Evolutionary conservation across 345 rosid genomes (phyloP).

Genomic region (Iberis pinnata): DNA sequence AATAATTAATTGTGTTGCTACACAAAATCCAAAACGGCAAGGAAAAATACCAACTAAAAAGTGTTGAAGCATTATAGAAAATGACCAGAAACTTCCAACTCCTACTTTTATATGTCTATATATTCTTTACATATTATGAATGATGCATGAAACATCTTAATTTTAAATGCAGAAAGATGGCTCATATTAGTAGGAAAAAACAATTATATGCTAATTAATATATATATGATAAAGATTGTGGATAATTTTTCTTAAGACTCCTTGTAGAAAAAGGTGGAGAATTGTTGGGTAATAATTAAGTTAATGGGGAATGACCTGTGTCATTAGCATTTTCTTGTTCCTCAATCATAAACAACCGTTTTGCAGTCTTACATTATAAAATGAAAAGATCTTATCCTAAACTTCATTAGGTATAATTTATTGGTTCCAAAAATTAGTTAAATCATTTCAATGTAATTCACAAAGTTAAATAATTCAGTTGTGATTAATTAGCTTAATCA

Average conservation of each 20-base stretch:
- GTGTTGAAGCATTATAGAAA: slow-evolving; percentile 4
- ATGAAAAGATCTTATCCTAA: slow-evolving; percentile 21
- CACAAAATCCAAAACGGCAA: slow-evolving; percentile 17
- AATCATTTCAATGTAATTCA: slow-evolving; percentile 6
- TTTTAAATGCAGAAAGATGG: slow-evolving; percentile 16
- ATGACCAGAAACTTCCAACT: neutral
- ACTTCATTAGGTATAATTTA: neutral
- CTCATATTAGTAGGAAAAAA: neutral
- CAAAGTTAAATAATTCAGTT: neutral
- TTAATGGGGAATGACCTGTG: slow-evolving; percentile 31
- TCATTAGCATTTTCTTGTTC: slow-evolving; percentile 15
- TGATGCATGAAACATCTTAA: slow-evolving; percentile 15
- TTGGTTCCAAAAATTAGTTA: neutral
- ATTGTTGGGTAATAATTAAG: slow-evolving; percentile 17
- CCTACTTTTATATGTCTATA: neutral
- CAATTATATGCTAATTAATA: slow-evolving; percentile 3
- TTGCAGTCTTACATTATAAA: slow-evolving; percentile 17
- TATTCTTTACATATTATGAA: neutral
- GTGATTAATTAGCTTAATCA: slow-evolving; percentile 1
- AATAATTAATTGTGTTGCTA: neutral
- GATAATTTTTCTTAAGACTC: slow-evolving; percentile 15
- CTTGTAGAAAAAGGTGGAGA: slow-evolving; percentile 16
- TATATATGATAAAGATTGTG: neutral
- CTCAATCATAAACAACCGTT: slow-evolving; percentile 28
- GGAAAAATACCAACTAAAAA: slow-evolving; percentile 32